Evolutionary conservation across 2,329 filamentous ascomycete genomes (phyloP).

Genomic region (Gaeumannomyces sp.): DNA sequence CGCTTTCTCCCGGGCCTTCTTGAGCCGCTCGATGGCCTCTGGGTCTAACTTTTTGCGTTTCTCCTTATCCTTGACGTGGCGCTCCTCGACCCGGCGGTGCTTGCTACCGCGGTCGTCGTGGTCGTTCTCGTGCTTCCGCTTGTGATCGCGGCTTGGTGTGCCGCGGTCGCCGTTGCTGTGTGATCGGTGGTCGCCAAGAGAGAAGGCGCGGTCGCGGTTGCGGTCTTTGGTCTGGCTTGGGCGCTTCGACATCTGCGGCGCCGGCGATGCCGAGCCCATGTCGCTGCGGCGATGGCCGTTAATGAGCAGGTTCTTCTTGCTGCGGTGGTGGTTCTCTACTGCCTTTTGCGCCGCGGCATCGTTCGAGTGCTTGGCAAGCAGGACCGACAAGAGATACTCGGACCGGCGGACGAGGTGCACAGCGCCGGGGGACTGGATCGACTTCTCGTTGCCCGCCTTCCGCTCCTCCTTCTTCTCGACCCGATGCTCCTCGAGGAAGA

Average conservation of each 20-base stretch:
- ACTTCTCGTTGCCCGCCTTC: slow-evolving; percentile 68
- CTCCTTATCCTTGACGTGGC: slow-evolving; percentile 31
- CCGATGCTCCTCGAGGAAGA: slow-evolving; percentile 96
- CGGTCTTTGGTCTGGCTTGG: slow-evolving; percentile 39
- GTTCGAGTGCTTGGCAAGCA: slow-evolving; percentile 76
- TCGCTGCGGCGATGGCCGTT: slow-evolving; percentile 57
- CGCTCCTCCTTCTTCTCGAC: slow-evolving; percentile 96
- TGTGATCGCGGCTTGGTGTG: slow-evolving; percentile 47
- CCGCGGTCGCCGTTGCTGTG: slow-evolving; percentile 45
- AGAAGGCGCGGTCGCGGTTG: slow-evolving; percentile 36
- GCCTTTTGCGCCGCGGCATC: slow-evolving; percentile 71
- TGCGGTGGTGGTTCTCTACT: slow-evolving; percentile 89
- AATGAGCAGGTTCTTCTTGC: slow-evolving; percentile 68
- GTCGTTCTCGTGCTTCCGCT: slow-evolving; percentile 55
- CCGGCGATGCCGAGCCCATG: slow-evolving; percentile 63
- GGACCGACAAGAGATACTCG: slow-evolving; percentile 90
- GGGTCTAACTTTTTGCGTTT: slow-evolving; percentile 28
- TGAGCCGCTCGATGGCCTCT: slow-evolving; percentile 29
- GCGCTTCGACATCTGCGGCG: slow-evolving; percentile 47
- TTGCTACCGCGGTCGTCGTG: slow-evolving; percentile 44
- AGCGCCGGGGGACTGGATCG: slow-evolving; percentile 88
- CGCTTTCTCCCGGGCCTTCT: slow-evolving; percentile 26
- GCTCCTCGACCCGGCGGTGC: slow-evolving; percentile 44
- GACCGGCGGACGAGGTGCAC: slow-evolving; percentile 92
- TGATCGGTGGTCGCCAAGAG: slow-evolving; percentile 41